Evolutionary conservation across 495 filamentous ascomycete species (phyloP).

Genomic region (Echria macrotheca): DNA sequence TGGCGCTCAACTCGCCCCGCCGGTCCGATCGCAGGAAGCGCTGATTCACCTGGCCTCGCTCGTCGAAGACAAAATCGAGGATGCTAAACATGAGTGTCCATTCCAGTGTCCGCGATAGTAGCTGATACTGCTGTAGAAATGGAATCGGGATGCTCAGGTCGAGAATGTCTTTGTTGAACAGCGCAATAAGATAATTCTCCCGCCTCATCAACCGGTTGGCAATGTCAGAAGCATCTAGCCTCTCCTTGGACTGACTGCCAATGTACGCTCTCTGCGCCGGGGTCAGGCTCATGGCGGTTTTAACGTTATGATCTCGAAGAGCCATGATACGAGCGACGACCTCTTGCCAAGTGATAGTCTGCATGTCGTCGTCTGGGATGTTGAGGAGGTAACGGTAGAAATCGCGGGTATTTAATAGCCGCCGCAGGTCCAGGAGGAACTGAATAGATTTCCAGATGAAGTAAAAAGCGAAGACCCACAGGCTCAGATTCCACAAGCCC

Average conservation of each 20-base stretch:
- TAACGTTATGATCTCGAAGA: conserved; percentile 78
- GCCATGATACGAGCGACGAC: conserved; percentile 85
- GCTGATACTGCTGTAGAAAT: conserved; percentile 68
- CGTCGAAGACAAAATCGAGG: conserved; percentile 90
- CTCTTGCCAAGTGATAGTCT: conserved; percentile 94
- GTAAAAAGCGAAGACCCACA: conserved; percentile 86
- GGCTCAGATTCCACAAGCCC: conserved; percentile 63
- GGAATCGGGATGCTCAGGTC: conserved; percentile 82
- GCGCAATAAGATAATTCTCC: conserved; percentile 92
- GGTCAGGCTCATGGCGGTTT: conserved; percentile 61
- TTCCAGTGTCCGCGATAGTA: conserved; percentile 75
- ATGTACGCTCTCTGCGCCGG: conserved; percentile 57
- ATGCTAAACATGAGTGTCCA: conserved; percentile 87
- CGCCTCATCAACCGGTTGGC: conserved; percentile 94
- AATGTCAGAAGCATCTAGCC: conserved; percentile 94
- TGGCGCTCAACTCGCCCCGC: conserved; percentile 69
- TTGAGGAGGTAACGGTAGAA: conserved; percentile 84
- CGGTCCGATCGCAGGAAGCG: conserved; percentile 78
- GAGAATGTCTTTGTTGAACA: conserved; percentile 94
- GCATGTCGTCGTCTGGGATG: conserved; percentile 87
- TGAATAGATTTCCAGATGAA: conserved; percentile 76
- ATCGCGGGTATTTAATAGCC: conserved; percentile 72
- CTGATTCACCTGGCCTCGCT: conserved; percentile 74
- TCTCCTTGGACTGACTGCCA: conserved; percentile 84
- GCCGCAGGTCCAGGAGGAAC: conserved; percentile 67